Conservation (phyloP, 129 eudicot species). For the Mikania micrantha region DNA sequence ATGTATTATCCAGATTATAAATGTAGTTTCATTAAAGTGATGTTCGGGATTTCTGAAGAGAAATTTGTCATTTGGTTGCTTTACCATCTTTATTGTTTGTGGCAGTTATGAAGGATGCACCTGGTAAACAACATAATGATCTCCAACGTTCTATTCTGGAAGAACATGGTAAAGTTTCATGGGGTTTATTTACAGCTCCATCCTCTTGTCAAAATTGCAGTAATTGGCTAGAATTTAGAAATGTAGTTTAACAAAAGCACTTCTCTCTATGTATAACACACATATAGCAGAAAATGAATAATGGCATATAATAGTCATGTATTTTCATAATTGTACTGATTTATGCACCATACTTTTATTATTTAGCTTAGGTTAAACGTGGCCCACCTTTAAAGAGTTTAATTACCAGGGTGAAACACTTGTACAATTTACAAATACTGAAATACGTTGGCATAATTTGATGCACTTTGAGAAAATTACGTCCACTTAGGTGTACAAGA, state of each 20-base stretch:
- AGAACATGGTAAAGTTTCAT: conserved; percentile 33
- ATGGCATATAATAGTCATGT: not conserved
- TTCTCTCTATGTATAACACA: not conserved
- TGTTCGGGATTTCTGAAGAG: not conserved
- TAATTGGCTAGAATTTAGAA: not conserved
- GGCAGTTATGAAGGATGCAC: conserved; percentile 37
- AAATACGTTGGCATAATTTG: too few species aligned
- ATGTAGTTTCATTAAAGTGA: not conserved
- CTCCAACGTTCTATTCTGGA: not conserved
- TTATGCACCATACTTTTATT: not conserved
- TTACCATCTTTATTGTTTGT: not conserved
- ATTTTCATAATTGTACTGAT: not conserved
- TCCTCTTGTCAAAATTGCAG: not conserved
- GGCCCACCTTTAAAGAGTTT: not conserved
- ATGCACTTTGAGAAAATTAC: too few species aligned
- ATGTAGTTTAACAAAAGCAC: not conserved
- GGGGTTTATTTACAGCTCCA: not conserved
- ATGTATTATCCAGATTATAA: not conserved
- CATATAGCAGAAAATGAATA: not conserved
- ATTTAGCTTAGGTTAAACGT: too few species aligned
- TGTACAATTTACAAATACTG: not conserved
- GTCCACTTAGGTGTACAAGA: not conserved
- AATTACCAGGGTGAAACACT: not conserved
- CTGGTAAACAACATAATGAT: conserved; percentile 13
- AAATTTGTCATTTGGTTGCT: not conserved